phyloP scores from a whole-genome alignment of 2,329 filamentous ascomycete genomes.

The Cryphonectria parasitica region DNA sequence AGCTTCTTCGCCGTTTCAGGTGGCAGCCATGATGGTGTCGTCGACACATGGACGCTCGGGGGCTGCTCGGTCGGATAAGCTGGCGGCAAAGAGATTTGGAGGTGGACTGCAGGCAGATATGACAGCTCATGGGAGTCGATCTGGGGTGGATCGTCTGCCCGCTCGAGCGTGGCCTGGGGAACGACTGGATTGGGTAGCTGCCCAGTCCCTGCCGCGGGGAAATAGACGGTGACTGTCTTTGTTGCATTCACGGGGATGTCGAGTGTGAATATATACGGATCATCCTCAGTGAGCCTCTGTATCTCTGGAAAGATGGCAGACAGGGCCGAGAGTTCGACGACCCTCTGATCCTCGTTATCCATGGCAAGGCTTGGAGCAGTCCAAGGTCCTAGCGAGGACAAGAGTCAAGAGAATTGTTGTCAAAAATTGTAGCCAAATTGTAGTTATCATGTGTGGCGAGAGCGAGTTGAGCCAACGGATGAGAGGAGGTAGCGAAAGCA shows the following conservation, averaged over 20 bases:
- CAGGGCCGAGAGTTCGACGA: slow-evolving; percentile 63
- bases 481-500: neutral
- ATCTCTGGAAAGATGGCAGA: slow-evolving; percentile 71
- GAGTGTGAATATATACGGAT: slow-evolving; percentile 56
- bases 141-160: slow-evolving; percentile 24
- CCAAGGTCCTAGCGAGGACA: neutral
- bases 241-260: slow-evolving; percentile 61
- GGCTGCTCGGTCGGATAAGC: slow-evolving; percentile 61
- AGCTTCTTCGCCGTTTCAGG: slow-evolving; percentile 51
- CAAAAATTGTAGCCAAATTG: neutral
- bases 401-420: neutral
- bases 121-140: slow-evolving; percentile 55
- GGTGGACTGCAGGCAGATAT: slow-evolving; percentile 61
- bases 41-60: slow-evolving; percentile 55
- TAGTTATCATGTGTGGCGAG: neutral
- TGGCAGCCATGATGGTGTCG: slow-evolving; percentile 62
- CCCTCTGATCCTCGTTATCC: slow-evolving; percentile 53
- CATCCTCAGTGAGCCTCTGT: slow-evolving; percentile 45
- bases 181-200: slow-evolving; percentile 28
- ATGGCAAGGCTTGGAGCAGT: slow-evolving; percentile 10
- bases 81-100: slow-evolving; percentile 58
- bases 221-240: slow-evolving; percentile 59
- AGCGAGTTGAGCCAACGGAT: neutral
- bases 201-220: slow-evolving; percentile 52
- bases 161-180: slow-evolving; percentile 26